Evolutionary conservation across 371 early-diverging fungal species (phyloP).

Genomic region (Lichtheimia hyalospora): DNA sequence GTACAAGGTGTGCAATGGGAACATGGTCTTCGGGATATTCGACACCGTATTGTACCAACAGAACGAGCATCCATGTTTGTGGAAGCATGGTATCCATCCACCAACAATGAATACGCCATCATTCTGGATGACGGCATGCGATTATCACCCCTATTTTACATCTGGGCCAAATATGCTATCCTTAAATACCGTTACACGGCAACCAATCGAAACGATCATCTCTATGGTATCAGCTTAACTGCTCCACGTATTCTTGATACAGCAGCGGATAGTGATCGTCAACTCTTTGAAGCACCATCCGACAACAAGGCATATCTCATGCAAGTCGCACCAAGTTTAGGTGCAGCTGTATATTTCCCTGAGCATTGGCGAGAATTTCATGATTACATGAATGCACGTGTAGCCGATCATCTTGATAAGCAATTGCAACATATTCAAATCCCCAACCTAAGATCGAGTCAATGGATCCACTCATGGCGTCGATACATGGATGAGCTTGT

Average conservation of each 20-base stretch:
- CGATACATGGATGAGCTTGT: constrained; percentile 62
- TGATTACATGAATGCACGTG: constrained; percentile 55
- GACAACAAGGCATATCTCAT: constrained; percentile 37
- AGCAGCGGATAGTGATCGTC: constrained; percentile 10
- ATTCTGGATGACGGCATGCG: constrained; percentile 60
- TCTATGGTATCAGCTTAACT: constrained; percentile 66
- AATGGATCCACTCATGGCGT: constrained; percentile 64
- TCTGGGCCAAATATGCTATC: constrained; percentile 56
- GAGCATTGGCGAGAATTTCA: constrained; percentile 71
- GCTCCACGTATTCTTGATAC: constrained; percentile 47
- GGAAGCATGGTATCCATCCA: constrained; percentile 65
- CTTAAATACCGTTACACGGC: constrained; percentile 51
- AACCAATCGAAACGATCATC: not conserved
- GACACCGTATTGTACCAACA: constrained; percentile 56
- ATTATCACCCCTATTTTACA: constrained; percentile 55
- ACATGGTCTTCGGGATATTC: constrained; percentile 46
- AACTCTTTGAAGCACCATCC: constrained; percentile 14
- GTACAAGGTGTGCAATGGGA: constrained; percentile 48
- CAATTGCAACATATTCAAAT: constrained; percentile 43
- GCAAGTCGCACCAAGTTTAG: constrained; percentile 45
- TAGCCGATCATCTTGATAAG: constrained; percentile 38
- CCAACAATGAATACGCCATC: constrained; percentile 53
- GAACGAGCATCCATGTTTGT: constrained; percentile 53
- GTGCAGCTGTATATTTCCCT: constrained; percentile 62
- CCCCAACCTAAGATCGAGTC: constrained; percentile 45